Base-by-base conservation (phyloP, 805 yeast species). In the Soucietia sequanensis region DNA sequence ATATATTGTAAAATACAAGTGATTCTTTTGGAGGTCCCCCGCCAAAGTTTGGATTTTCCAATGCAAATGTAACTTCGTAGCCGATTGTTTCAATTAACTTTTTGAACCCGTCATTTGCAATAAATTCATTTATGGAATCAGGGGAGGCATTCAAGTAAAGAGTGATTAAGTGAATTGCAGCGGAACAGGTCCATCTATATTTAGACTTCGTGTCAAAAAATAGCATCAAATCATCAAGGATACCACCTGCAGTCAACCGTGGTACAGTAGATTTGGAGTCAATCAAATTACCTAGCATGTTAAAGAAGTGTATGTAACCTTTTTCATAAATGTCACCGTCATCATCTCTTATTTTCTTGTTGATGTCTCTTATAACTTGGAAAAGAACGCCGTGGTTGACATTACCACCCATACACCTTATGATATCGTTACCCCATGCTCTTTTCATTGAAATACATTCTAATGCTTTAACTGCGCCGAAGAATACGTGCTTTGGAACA, bases 321-420 rank as follows among this genome's bases (percentile, higher is more conserved):
- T 65, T 53, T 27, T 59, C 62, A 27, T 35, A 47, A 19, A 42
- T 51, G 27, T 59, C 58, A 5, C 54, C 60, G 24, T 40, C 68
- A 1, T 74, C 70, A 7, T 64, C 60, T 31, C 66, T 58, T 23
- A 79, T 45, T 27, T 70, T 60, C 38, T 78, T 76, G 35, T 76
- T 66, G n/a, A 87, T 76, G 27, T 69, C 68, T 37, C 90, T 74
- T 19, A 89, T 55, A 20, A 81, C 74, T 50, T 85, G 89, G 62
- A 84, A 85, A 25, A 90, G 52, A 9, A 80, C 61, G 1, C 97
- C 97, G 58, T 90, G 96, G 41, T 81, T 79, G 25, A 90, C 88
- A 54, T 87, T 87, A 7, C 93, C 96, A 14, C 93, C 87, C 43
- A 89, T 57, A 9, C 85, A 80, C 38, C 88, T 72, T 34, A 89